A percentile compares a stretch with the other conserved stretches of the same genome.
Evolutionary conservation across 768 basidiomycete genomes (phyloP).

Genomic region (Lactifluus piperatus): DNA sequence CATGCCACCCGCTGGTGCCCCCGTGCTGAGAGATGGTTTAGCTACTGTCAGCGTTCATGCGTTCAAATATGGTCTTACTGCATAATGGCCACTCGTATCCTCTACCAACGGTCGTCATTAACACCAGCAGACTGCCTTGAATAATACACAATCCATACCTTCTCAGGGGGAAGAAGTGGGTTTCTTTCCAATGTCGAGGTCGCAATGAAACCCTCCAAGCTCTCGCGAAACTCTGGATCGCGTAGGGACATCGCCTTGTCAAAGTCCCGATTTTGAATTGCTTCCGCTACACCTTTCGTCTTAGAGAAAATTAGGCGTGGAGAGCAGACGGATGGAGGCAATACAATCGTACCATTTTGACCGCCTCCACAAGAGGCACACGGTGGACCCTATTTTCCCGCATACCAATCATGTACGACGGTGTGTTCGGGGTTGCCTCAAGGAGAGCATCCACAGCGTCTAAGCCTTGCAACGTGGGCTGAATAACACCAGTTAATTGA

Average conservation of each 20-base stretch:
- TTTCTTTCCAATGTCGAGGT: constrained; percentile 51
- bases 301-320: constrained; percentile 27
- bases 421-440: constrained; percentile 77
- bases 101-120: constrained; percentile 30
- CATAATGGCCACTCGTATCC: constrained; percentile 74
- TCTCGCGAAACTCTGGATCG: constrained; percentile 87
- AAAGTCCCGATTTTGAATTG: constrained; percentile 79
- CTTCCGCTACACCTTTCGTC: constrained; percentile 81
- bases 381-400: constrained; percentile 92
- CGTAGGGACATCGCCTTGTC: constrained; percentile 78
- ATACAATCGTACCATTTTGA: constrained; percentile 53
- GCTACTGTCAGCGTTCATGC: neutral
- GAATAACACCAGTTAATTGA: constrained; percentile 6
- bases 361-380: constrained; percentile 88
- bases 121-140: neutral
- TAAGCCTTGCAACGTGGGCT: constrained; percentile 95
- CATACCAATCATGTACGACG: constrained; percentile 96
- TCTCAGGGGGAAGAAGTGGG: constrained; percentile 27
- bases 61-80: constrained; percentile 45
- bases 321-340: neutral
- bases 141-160: constrained; percentile 20
- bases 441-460: constrained; percentile 88
- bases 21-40: constrained; percentile 48
- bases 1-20: constrained; percentile 98
- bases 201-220: constrained; percentile 73